Conservation (phyloP, 441 rosid genomes). For the Adansonia gregorii region DNA sequence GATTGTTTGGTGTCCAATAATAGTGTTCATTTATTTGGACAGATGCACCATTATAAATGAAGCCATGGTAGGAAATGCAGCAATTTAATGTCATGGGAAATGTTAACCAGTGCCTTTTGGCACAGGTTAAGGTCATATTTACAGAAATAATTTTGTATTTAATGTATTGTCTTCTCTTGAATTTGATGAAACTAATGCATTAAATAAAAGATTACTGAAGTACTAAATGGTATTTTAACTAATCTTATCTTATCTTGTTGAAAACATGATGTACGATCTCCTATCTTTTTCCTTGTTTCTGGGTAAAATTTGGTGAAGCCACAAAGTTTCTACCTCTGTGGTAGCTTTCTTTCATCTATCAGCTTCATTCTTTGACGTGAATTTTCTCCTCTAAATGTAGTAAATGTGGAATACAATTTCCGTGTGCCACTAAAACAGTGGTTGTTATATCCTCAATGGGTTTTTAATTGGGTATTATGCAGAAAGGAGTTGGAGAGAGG, state of each 20-base stretch:
- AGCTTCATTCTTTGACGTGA: constrained; percentile 13
- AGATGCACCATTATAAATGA: neutral
- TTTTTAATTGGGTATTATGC: constrained; percentile 33
- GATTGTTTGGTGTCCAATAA: constrained; percentile 21
- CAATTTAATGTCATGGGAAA: neutral
- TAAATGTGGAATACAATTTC: constrained; percentile 1
- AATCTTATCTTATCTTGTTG: neutral
- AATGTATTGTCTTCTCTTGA: constrained; percentile 13
- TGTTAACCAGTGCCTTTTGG: constrained; percentile 1
- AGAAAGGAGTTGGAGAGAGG: constrained; percentile 81
- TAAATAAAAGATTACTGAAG: neutral
- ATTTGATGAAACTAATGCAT: neutral
- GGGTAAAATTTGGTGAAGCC: neutral
- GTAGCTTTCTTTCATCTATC: neutral
- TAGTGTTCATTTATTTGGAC: neutral
- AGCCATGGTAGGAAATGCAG: neutral
- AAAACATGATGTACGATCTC: neutral
- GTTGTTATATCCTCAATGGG: neutral
- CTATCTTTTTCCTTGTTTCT: neutral
- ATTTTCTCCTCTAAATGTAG: constrained; percentile 16
- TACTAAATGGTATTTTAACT: neutral
- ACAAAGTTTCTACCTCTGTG: neutral
- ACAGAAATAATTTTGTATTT: neutral
- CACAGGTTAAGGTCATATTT: neutral
- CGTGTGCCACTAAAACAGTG: neutral